These are phyloP conservation scores for Tulasnella sp. DNA, from an alignment of 768 basidiomycete species.

Conservation along the genomic window DNA sequence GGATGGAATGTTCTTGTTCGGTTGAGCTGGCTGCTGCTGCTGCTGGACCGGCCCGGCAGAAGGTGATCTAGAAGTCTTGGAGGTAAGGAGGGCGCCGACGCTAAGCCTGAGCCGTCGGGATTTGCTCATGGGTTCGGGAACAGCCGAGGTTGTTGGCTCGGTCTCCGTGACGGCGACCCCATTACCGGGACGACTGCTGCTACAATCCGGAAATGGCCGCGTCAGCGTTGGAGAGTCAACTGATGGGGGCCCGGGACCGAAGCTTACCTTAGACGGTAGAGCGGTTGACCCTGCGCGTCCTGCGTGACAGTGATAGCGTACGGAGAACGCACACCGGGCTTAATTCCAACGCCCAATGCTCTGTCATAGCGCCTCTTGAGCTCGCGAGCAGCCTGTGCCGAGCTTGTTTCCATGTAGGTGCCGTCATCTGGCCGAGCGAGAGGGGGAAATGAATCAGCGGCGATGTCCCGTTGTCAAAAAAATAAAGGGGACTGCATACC, in stretches of 20 bases:
- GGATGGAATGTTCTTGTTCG: not conserved
- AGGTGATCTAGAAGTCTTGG: not conserved
- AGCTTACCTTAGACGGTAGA: conserved; percentile 71
- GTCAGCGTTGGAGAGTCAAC: not conserved
- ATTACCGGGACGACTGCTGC: conserved; percentile 4
- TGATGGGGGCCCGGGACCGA: not conserved
- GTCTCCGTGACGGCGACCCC: not conserved
- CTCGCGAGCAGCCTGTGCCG: conserved; percentile 64
- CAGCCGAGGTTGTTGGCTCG: not conserved
- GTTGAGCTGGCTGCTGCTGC: not conserved
- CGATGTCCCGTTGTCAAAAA: not conserved
- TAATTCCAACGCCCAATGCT: conserved; percentile 50
- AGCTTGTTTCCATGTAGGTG: conserved; percentile 73
- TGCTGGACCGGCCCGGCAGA: not conserved
- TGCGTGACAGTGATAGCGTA: conserved; percentile 76
- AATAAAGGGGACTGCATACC: conserved; percentile 10
- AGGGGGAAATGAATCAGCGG: not conserved
- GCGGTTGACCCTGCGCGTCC: conserved; percentile 69
- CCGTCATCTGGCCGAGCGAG: conserved; percentile 37
- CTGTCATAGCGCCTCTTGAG: conserved; percentile 67
- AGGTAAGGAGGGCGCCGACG: conserved; percentile 11
- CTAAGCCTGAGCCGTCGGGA: conserved; percentile 15
- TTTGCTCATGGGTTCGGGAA: conserved; percentile 4
- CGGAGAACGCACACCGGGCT: conserved; percentile 52
- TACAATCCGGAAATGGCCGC: not conserved